Evolutionary conservation across 1,284 basidiomycete species (phyloP).

Genomic region (Fomitopsis schrenkii): DNA sequence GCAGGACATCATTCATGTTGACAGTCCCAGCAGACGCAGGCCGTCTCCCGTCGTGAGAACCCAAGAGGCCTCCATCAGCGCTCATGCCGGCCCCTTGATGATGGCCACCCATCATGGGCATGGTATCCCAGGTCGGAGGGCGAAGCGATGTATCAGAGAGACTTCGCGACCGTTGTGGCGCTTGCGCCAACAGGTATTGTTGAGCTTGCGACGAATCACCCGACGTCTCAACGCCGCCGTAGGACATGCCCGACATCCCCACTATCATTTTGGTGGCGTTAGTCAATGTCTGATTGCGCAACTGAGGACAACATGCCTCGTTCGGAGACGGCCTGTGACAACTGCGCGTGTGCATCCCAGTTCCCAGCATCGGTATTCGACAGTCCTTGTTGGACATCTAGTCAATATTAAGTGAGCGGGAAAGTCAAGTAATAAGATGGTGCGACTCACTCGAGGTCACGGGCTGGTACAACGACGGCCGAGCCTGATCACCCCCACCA

Average conservation of each 20-base stretch:
- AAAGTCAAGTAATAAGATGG: neutral
- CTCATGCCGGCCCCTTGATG: constrained; percentile 23
- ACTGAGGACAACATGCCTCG: constrained; percentile 18
- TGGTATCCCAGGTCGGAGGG: constrained; percentile 49
- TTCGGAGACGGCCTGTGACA: constrained; percentile 8
- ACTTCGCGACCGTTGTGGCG: constrained; percentile 37
- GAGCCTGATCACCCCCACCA: constrained; percentile 46
- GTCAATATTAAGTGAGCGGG: neutral
- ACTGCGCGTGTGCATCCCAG: constrained; percentile 20
- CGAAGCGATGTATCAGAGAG: constrained; percentile 60
- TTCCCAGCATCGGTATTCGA: constrained; percentile 12
- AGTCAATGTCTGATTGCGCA: constrained; percentile 26
- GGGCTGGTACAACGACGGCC: constrained; percentile 46
- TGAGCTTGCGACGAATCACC: constrained; percentile 15
- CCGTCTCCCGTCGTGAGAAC: constrained; percentile 16
- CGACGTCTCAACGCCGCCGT: constrained; percentile 11
- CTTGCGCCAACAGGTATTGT: constrained; percentile 30
- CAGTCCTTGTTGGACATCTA: constrained; percentile 13
- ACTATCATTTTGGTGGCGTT: constrained; percentile 22
- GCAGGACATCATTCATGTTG: constrained; percentile 46
- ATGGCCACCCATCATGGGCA: constrained; percentile 28
- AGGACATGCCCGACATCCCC: constrained; percentile 18
- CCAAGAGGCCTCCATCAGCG: constrained; percentile 7
- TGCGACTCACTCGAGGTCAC: constrained; percentile 42
- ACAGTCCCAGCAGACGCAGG: constrained; percentile 29